phyloP scores from a whole-genome alignment of 345 rosid species.

The Heritiera littoralis region DNA sequence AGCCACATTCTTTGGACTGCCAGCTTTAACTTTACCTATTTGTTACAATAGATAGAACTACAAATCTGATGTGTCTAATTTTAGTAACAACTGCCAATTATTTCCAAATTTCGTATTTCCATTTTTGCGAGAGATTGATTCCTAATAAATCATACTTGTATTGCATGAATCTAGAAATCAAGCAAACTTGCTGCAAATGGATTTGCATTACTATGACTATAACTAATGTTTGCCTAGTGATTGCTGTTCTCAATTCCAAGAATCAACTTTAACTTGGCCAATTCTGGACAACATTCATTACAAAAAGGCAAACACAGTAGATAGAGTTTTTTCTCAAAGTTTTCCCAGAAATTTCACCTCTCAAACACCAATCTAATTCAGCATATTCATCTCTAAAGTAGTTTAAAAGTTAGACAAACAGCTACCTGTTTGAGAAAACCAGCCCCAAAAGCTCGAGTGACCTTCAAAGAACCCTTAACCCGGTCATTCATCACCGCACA shows the following conservation, averaged over 20 bases:
- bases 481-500: slow-evolving; percentile 72
- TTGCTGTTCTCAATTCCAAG: neutral
- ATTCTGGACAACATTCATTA: neutral
- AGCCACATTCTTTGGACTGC: neutral
- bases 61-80: neutral
- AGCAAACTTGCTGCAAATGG: neutral
- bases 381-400: neutral
- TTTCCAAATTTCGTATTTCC: neutral
- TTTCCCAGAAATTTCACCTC: neutral
- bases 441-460: slow-evolving; percentile 95
- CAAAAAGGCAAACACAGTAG: neutral
- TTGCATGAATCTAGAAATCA: neutral
- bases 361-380: neutral
- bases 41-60: neutral
- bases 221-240: neutral
- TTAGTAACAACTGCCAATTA: neutral
- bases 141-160: neutral
- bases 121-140: neutral
- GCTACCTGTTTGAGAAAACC: slow-evolving; percentile 90
- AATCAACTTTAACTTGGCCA: slow-evolving; percentile 13
- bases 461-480: slow-evolving; percentile 91
- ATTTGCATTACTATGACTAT: neutral
- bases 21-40: neutral
- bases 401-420: neutral
- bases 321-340: neutral